phyloP scores from a whole-genome alignment of 2,329 filamentous ascomycete genomes.

The Fusarium irregulare region DNA sequence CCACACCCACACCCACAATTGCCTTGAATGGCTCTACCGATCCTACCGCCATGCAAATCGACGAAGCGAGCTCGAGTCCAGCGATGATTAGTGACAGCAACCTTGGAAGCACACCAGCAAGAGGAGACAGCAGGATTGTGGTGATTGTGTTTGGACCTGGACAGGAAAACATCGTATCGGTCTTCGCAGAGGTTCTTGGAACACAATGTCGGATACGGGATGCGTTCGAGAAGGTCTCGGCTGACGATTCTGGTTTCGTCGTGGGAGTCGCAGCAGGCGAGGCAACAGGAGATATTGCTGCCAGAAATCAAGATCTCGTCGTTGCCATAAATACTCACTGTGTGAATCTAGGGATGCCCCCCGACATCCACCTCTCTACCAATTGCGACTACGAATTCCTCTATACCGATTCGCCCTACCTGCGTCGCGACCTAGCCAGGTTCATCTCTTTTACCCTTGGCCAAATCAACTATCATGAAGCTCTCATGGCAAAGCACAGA shows the following conservation, averaged over 20 bases:
- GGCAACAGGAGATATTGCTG: constrained; percentile 67
- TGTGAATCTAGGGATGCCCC: constrained; percentile 75
- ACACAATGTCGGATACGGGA: constrained; percentile 73
- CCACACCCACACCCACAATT: constrained; percentile 43
- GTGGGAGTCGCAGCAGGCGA: constrained; percentile 71
- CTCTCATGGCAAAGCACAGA: constrained; percentile 79
- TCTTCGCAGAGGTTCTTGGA: constrained; percentile 83
- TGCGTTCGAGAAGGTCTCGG: constrained; percentile 64
- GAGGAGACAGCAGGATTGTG: constrained; percentile 68
- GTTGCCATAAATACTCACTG: constrained; percentile 82
- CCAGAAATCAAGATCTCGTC: constrained; percentile 68
- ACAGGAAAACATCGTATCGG: constrained; percentile 78
- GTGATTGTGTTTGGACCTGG: constrained; percentile 76
- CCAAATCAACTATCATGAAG: constrained; percentile 81
- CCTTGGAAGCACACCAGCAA: constrained; percentile 60
- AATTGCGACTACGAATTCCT: constrained; percentile 88
- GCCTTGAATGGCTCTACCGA: constrained; percentile 43
- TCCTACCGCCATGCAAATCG: constrained; percentile 49
- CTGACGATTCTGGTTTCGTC: constrained; percentile 71
- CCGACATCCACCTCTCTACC: constrained; percentile 72
- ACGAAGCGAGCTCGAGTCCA: constrained; percentile 51
- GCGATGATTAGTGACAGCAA: constrained; percentile 53
- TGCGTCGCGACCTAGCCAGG: constrained; percentile 79
- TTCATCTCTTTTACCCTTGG: constrained; percentile 84
- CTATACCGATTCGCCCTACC: constrained; percentile 78